Base-by-base conservation (phyloP, 2,329 filamentous ascomycete genomes). In the Myotisia sp. region DNA sequence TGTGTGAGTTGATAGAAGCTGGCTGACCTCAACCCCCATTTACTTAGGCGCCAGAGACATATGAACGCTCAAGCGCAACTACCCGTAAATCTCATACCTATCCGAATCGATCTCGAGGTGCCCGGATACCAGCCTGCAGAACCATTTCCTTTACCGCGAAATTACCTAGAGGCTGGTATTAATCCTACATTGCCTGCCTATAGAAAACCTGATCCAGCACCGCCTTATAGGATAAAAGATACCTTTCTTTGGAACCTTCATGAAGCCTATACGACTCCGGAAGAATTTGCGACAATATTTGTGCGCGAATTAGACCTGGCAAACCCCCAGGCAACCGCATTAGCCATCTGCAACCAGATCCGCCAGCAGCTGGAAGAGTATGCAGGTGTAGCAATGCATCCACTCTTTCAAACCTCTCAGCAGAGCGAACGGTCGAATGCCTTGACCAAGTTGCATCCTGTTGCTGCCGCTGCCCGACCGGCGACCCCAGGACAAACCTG, bases 231-330 rank as follows among this genome's bases (percentile, higher is more conserved):
- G 42, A 67, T 98, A 37, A 85, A 92, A 49, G 90, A 98, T 48
- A 79, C 82, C n/a, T 95, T 98, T 49, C 62, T 94, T 34, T 98
- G 90, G 90, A 98, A 98, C 49, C 68, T 98, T 9, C 87, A 95
- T 58, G 90, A 98, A 62, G 81, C 83, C 0, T 65, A 94, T 38
- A 81, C 86, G 33, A 98, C 90, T 0, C 92, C 90, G 1, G 90
- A 98, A 51, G 81, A 92, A 51, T 98, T 95, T 53, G 90, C 90
- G n/a, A 73, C 80, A 47, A 76, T 71, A 2, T 74, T 95, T 44
- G 86, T 92, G 1, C 83, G 92, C 44, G 90, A 98, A 53, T 69
- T 98, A 26, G 90, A 98, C 53, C 71, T 98, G 26, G 87, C 87
- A 3, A 78, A 82, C 40, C 71, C 78, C 33, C 67, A 68, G 10